Base-by-base conservation (phyloP, 1,284 basidiomycete species). In the Cronartium ribicola region DNA sequence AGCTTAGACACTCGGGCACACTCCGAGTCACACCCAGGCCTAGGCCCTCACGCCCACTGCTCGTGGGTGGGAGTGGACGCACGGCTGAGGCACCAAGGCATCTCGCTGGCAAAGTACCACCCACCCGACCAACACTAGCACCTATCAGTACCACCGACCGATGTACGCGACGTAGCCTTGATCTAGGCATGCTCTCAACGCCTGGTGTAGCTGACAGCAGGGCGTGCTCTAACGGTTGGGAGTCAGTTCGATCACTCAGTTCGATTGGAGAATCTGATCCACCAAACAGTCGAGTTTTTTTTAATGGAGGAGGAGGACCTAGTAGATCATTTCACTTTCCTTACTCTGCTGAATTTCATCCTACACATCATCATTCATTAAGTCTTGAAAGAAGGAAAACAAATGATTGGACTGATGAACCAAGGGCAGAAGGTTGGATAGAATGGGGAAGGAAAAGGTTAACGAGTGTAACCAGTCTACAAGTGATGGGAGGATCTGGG, bases 181-280 rank as follows among this genome's bases (percentile, higher is more conserved):
- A 46, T 22, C 41, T 65, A 7, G 63, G 63, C 29, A 67, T 75
- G 66, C 66, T 75, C 22, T 75, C 66, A 8, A 66, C 72, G 7
- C 72, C 65, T 13, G 39, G 46, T 10, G 57, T 55, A 63, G 66
- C 59, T 55, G 64, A 55, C 20, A 59, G 44, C 13, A 60, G 72
- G 17, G 66, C 72, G 43, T 67, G 66, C 17, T 75, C 72, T 37
- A 67, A 51, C 36, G 39, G 57, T 40, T 75, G 72, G 72, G 72
- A 75, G 46, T 67, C 72, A 36, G 40, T 65, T 11, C 65, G 72
- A 63, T 75, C 72, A 37, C 60, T 75, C n/a, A 63, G 66, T 61
- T 75, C 72, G 48, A 75, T 75, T 48, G 72, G 72, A 20, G 72
- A 75, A 44, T 44, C 72, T 22, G 72, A 67, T 64, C 71, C 64